phyloP scores from a whole-genome alignment of 2,329 filamentous ascomycete species.

The Tricladium varicosporioides region DNA sequence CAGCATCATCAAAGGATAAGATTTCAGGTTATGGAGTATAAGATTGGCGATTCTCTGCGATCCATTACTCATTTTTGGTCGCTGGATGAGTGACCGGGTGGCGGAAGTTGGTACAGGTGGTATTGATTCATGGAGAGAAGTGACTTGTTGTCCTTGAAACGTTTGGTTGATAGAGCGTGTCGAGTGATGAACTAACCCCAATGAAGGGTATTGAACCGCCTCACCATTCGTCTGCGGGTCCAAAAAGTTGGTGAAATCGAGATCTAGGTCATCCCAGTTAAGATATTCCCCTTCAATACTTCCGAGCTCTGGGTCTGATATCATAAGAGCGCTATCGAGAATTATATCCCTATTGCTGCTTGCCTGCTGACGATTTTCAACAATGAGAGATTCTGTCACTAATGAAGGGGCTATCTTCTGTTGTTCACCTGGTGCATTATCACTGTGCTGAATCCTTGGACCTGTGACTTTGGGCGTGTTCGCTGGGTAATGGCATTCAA shows the following conservation, averaged over 20 bases:
- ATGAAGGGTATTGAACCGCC: conserved; percentile 15
- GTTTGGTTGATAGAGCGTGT: conserved; percentile 12
- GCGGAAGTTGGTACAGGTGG: conserved; percentile 23
- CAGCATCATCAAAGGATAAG: conserved; percentile 41
- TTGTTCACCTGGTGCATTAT: conserved; percentile 8
- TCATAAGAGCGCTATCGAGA: conserved; percentile 13
- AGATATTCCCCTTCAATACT: conserved; percentile 16
- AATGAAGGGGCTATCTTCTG: conserved; percentile 3
- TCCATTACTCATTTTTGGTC: conserved; percentile 28
- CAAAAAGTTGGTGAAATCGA: conserved; percentile 24
- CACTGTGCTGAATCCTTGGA: conserved; percentile 9
- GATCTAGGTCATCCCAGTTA: conserved; percentile 23
- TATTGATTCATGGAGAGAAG: conserved; percentile 23
- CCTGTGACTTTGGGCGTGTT: conserved; percentile 14
- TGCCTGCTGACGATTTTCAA: conserved; percentile 14
- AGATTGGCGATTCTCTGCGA: conserved; percentile 36
- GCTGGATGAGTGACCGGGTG: conserved; percentile 31
- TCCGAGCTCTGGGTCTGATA: conserved; percentile 19
- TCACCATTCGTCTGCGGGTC: conserved; percentile 18
- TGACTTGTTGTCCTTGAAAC: conserved; percentile 15
- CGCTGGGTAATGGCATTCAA: conserved; percentile 38
- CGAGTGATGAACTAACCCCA: conserved; percentile 15
- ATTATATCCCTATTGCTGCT: conserved; percentile 15
- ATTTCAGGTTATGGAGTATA: conserved; percentile 41
- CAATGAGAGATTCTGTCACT: conserved; percentile 2